phyloP scores from a whole-genome alignment of 2,329 filamentous ascomycete species.

The Penicillium brevicompactum region DNA sequence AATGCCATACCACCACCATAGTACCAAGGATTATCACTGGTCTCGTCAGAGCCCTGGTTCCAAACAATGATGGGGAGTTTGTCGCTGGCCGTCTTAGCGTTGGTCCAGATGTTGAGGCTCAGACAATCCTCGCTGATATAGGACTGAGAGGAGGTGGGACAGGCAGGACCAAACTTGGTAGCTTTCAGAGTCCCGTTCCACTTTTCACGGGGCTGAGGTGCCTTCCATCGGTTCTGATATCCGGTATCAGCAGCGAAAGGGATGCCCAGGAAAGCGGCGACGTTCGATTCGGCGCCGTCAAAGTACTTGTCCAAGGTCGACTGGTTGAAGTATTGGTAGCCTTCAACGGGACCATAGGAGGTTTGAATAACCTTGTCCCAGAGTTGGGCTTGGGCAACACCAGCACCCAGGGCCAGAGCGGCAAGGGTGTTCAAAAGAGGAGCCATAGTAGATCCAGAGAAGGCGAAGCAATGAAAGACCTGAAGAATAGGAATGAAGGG shows the following conservation, averaged over 20 bases:
- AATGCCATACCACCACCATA: slow-evolving; percentile 33
- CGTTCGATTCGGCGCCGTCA: slow-evolving; percentile 20
- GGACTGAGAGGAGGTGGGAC: slow-evolving; percentile 13
- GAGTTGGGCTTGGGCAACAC: slow-evolving; percentile 20
- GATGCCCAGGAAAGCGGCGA: slow-evolving; percentile 24
- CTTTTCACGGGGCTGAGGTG: slow-evolving; percentile 20
- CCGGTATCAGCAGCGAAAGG: slow-evolving; percentile 29
- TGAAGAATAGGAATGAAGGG: not conserved
- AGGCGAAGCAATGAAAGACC: not conserved
- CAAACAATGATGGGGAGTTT: slow-evolving; percentile 34
- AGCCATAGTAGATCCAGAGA: slow-evolving; percentile 6
- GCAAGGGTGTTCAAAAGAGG: slow-evolving; percentile 8
- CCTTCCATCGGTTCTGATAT: slow-evolving; percentile 27
- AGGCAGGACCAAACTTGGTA: slow-evolving; percentile 18
- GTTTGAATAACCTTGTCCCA: slow-evolving; percentile 24
- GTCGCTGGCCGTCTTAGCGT: slow-evolving; percentile 18
- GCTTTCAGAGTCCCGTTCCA: slow-evolving; percentile 27
- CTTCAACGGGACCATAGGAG: slow-evolving; percentile 19
- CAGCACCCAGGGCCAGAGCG: slow-evolving; percentile 12
- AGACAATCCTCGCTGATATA: slow-evolving; percentile 37
- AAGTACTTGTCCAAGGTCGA: slow-evolving; percentile 24
- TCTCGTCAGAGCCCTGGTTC: slow-evolving; percentile 32
- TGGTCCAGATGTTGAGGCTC: slow-evolving; percentile 35
- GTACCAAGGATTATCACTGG: slow-evolving; percentile 26
- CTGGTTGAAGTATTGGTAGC: slow-evolving; percentile 25